Evolutionary conservation across 805 yeast genomes (phyloP).

Genomic region (Candida broadrunensis): DNA sequence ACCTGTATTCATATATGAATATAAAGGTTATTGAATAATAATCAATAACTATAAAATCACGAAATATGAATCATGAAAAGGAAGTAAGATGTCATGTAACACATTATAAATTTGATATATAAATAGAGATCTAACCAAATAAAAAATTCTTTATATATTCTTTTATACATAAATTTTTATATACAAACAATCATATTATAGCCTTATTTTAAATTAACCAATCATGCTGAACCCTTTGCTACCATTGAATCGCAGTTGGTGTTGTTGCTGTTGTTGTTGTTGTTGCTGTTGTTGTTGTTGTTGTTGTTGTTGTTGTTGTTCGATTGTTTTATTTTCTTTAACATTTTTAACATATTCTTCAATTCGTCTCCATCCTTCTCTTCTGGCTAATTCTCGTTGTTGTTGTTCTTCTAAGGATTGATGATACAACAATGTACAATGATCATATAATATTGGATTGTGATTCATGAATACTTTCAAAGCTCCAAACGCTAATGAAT

Average conservation of each 20-base stretch:
- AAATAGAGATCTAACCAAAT: too few species aligned
- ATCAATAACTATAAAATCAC: too few species aligned
- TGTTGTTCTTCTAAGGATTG: slow-evolving; percentile 74
- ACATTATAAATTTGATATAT: too few species aligned
- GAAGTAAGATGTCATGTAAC: too few species aligned
- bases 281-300: slow-evolving; percentile 3
- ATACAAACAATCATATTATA: too few species aligned
- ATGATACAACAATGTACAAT: slow-evolving; percentile 84
- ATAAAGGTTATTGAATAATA: too few species aligned
- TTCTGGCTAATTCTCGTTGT: slow-evolving; percentile 57
- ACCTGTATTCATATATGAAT: too few species aligned
- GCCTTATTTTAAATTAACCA: too few species aligned
- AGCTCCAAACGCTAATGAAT: slow-evolving; percentile 86
- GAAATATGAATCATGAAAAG: too few species aligned
- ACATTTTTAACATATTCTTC: slow-evolving; percentile 52
- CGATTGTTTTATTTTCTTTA: slow-evolving; percentile 10
- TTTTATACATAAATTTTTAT: too few species aligned
- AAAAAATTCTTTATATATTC: too few species aligned
- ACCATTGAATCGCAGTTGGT: not conserved
- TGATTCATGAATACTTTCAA: slow-evolving; percentile 89
- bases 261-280: slow-evolving; percentile 2
- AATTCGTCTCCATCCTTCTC: slow-evolving; percentile 67
- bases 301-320: slow-evolving; percentile 4
- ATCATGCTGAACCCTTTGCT: not conserved
- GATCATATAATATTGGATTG: slow-evolving; percentile 86